Evolutionary conservation across 768 basidiomycete species (phyloP).

Genomic region (Termitomyces sp.): DNA sequence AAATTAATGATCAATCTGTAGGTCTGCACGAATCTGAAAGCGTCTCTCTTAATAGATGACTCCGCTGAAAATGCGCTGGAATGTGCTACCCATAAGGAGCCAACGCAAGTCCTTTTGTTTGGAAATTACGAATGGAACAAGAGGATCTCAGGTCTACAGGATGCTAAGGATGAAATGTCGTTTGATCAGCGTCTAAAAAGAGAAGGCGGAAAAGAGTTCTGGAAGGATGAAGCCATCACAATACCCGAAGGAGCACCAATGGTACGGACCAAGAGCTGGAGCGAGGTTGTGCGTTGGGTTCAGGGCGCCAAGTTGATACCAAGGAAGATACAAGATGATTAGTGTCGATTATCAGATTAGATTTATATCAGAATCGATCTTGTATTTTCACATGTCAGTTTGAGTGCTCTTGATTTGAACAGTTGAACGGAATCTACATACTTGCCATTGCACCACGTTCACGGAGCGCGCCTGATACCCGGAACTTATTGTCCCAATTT

Average conservation of each 20-base stretch:
- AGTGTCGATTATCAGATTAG: constrained; percentile 10
- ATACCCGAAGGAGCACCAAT: constrained; percentile 48
- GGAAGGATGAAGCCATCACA: constrained; percentile 49
- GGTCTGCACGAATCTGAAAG: constrained; percentile 63
- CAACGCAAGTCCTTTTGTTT: constrained; percentile 65
- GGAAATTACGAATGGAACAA: constrained; percentile 78
- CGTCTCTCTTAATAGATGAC: constrained; percentile 74
- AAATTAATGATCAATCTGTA: constrained; percentile 18
- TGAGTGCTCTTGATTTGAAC: too few relatives aligned
- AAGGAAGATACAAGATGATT: constrained; percentile 11
- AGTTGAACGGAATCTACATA: not conserved
- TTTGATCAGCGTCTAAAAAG: constrained; percentile 47
- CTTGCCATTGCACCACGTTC: too few relatives aligned
- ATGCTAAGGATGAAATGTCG: constrained; percentile 48
- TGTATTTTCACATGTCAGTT: too few relatives aligned
- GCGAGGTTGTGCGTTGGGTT: constrained; percentile 50
- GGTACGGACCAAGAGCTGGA: constrained; percentile 61
- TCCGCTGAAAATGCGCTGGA: constrained; percentile 74
- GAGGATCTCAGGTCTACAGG: constrained; percentile 42
- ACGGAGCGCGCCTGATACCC: not conserved
- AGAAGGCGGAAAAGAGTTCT: constrained; percentile 49
- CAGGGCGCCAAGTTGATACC: constrained; percentile 22
- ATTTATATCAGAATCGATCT: constrained; percentile 1
- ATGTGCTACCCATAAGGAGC: constrained; percentile 44
- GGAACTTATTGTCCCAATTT: not conserved